Conservation (phyloP, 768 basidiomycete species). For the Paxillus involutus region DNA sequence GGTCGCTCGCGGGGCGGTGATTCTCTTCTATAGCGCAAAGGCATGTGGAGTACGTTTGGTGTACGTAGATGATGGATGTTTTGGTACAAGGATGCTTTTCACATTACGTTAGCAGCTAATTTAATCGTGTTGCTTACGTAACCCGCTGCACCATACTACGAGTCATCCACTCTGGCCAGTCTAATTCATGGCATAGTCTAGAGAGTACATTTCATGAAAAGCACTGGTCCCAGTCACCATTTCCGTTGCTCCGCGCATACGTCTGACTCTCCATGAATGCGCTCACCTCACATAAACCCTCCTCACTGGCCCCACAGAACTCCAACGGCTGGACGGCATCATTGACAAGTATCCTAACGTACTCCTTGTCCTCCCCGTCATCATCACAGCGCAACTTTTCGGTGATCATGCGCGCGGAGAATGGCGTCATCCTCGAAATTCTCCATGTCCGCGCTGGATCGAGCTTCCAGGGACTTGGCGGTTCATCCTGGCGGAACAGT, state of each 20-base stretch:
- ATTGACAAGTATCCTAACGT: slow-evolving; percentile 77
- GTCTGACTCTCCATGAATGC: slow-evolving; percentile 70
- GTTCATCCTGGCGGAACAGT: slow-evolving; percentile 39
- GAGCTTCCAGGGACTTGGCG: slow-evolving; percentile 14
- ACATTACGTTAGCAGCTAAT: too few relatives aligned
- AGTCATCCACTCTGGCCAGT: too few relatives aligned
- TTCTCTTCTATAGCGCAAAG: slow-evolving; percentile 29
- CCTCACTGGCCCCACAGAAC: slow-evolving; percentile 53
- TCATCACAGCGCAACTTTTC: slow-evolving; percentile 59
- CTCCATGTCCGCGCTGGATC: slow-evolving; percentile 46
- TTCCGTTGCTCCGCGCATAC: slow-evolving; percentile 66
- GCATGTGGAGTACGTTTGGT: slow-evolving; percentile 18
- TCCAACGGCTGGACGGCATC: slow-evolving; percentile 64
- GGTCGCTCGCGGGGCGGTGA: slow-evolving; percentile 6
- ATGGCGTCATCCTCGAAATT: slow-evolving; percentile 65
- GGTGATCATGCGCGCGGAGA: slow-evolving; percentile 70
- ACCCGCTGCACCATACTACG: too few relatives aligned
- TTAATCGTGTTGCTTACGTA: too few relatives aligned
- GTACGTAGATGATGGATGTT: slow-evolving; percentile 23
- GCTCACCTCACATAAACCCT: slow-evolving; percentile 64
- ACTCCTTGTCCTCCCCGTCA: slow-evolving; percentile 34
- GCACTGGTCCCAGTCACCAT: slow-evolving; percentile 72
- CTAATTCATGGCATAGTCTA: not conserved
- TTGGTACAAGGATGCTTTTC: not conserved
- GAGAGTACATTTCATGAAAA: slow-evolving; percentile 30